Conservation (phyloP, 495 filamentous ascomycete species). For the Penicillium argentinense region DNA sequence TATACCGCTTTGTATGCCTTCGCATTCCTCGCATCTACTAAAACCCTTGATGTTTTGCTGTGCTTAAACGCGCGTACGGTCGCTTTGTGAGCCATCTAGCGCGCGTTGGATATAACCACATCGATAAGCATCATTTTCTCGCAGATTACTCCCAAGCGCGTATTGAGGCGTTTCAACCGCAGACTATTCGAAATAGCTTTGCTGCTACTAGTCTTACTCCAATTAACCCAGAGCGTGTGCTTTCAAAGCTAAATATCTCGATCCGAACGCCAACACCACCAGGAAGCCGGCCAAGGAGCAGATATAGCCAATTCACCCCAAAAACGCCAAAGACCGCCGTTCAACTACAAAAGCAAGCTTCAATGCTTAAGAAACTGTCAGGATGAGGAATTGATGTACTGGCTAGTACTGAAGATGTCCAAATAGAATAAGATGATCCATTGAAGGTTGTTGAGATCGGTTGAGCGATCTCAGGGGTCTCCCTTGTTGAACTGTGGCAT, state of each 20-base stretch:
- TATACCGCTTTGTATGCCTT: too few relatives aligned
- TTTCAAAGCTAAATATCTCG: constrained; percentile 15
- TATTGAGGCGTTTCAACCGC: not conserved
- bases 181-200: constrained; percentile 10
- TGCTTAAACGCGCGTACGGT: constrained; percentile 19
- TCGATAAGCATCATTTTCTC: constrained; percentile 15
- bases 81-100: constrained; percentile 1
- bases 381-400: too few relatives aligned
- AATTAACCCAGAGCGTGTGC: constrained; percentile 11
- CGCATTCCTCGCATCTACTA: too few relatives aligned
- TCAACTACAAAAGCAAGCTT: constrained; percentile 10
- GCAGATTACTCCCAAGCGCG: constrained; percentile 1
- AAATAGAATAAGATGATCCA: too few relatives aligned
- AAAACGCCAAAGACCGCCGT: constrained; percentile 4
- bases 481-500: too few relatives aligned
- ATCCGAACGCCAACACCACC: constrained; percentile 9
- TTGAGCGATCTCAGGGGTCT: too few relatives aligned
- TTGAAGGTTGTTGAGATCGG: too few relatives aligned
- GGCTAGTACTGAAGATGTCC: too few relatives aligned
- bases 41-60: too few relatives aligned
- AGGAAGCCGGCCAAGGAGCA: constrained; percentile 3
- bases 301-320: constrained; percentile 3
- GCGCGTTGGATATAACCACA: constrained; percentile 10
- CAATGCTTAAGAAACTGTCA: constrained; percentile 1
- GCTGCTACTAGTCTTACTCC: constrained; percentile 5